Evolutionary conservation across 495 filamentous ascomycete species (phyloP).

Genomic region (Parachaetomium inaequale): DNA sequence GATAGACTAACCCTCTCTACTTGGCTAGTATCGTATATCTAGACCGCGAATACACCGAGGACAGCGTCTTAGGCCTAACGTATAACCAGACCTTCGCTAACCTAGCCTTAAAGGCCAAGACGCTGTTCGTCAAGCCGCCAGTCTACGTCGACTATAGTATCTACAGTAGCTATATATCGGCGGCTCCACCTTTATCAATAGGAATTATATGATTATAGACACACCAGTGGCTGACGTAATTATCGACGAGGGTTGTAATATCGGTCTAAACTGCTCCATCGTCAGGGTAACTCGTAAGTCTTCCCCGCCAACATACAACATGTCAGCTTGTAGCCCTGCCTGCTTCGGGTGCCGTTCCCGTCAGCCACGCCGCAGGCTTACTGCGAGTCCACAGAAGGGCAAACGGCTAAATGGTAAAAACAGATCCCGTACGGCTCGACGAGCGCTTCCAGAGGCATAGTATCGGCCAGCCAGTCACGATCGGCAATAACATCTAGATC

Average conservation of each 20-base stretch:
- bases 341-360: conserved; percentile 15
- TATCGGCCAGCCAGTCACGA: conserved; percentile 33
- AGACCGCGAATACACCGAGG: conserved; percentile 26
- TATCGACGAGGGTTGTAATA: conserved; percentile 35
- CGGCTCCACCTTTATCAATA: conserved; percentile 36
- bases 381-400: not conserved
- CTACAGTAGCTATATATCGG: conserved; percentile 31
- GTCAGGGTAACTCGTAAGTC: conserved; percentile 27
- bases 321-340: not conserved
- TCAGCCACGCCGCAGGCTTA: not conserved
- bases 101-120: conserved; percentile 28
- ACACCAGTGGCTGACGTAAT: conserved; percentile 37
- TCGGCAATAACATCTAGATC: conserved; percentile 36
- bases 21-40: conserved; percentile 32
- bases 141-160: conserved; percentile 37
- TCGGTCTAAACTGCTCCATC: conserved; percentile 36
- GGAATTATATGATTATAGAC: conserved; percentile 37
- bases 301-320: not conserved
- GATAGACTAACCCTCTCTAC: too few relatives aligned
- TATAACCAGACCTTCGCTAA: conserved; percentile 37
- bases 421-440: conserved; percentile 27
- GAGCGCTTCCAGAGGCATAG: conserved; percentile 29
- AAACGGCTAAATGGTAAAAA: conserved; percentile 3
- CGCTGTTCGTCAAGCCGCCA: conserved; percentile 37
- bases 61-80: conserved; percentile 24